phyloP scores from a whole-genome alignment of 768 basidiomycete species.

The Boletus pseudo-olivaceus region DNA sequence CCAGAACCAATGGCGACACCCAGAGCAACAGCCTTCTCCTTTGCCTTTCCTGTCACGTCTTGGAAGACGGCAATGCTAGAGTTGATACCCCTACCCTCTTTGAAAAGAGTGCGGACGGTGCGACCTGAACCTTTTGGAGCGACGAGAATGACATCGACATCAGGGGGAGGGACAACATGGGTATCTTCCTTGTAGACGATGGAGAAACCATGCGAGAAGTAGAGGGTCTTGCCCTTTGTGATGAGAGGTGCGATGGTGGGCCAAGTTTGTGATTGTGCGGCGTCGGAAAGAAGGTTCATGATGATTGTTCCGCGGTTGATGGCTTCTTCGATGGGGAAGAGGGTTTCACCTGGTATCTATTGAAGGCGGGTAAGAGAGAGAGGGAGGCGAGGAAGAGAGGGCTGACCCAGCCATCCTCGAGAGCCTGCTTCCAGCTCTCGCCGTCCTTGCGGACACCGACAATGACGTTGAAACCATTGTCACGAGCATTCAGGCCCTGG shows the following conservation, averaged over 20 bases:
- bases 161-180: slow-evolving; percentile 82
- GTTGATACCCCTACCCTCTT: slow-evolving; percentile 99
- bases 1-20: slow-evolving; percentile 95
- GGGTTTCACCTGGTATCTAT: slow-evolving; percentile 91
- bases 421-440: slow-evolving; percentile 93
- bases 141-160: slow-evolving; percentile 98
- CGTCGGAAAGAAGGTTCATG: slow-evolving; percentile 99
- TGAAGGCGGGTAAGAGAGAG: neutral
- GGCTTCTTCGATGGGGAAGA: slow-evolving; percentile 98
- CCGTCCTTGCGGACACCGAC: slow-evolving; percentile 97
- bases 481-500: slow-evolving; percentile 97
- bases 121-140: slow-evolving; percentile 99
- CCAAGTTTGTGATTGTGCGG: slow-evolving; percentile 99
- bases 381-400: neutral
- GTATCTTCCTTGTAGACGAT: slow-evolving; percentile 98
- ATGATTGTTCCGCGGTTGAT: slow-evolving; percentile 95
- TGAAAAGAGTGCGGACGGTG: slow-evolving; percentile 99
- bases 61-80: slow-evolving; percentile 94
- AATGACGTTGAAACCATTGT: slow-evolving; percentile 98
- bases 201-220: slow-evolving; percentile 99
- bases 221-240: slow-evolving; percentile 99
- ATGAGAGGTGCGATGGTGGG: slow-evolving; percentile 84
- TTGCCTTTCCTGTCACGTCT: slow-evolving; percentile 96
- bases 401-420: slow-evolving; percentile 92
- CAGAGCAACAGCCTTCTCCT: slow-evolving; percentile 93